Evolutionary conservation across 2,329 filamentous ascomycete genomes (phyloP).

Genomic region (Neospermospora avenae): DNA sequence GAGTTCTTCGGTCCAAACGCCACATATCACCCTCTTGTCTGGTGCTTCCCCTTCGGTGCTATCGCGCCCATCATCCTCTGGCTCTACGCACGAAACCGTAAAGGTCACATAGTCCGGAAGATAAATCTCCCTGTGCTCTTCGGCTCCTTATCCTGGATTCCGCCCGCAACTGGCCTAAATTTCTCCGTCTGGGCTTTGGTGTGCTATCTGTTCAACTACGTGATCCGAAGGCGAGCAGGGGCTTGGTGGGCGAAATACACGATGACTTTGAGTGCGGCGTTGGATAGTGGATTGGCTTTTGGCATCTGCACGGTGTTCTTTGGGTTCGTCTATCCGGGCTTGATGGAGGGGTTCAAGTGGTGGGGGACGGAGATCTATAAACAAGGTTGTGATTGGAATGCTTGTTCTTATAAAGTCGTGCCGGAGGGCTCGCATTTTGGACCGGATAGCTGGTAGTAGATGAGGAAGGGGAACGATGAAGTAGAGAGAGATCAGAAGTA

Average conservation of each 20-base stretch:
- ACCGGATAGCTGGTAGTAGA: constrained; percentile 51
- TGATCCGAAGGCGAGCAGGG: constrained; percentile 63
- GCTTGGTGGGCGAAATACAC: constrained; percentile 92
- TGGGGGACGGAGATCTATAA: constrained; percentile 89
- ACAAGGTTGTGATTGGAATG: constrained; percentile 80
- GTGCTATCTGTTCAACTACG: constrained; percentile 80
- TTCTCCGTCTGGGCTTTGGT: constrained; percentile 85
- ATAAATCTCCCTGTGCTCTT: constrained; percentile 82
- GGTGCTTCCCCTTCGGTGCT: constrained; percentile 77
- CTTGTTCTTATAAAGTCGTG: constrained; percentile 67
- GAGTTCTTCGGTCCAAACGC: constrained; percentile 78
- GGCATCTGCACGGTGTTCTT: constrained; percentile 84
- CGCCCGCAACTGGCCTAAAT: constrained; percentile 81
- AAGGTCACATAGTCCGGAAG: constrained; percentile 64
- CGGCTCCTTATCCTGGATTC: constrained; percentile 81
- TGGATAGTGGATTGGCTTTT: constrained; percentile 80
- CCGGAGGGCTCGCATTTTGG: constrained; percentile 64
- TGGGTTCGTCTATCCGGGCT: constrained; percentile 77
- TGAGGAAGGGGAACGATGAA: background rate
- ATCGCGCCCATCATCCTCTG: constrained; percentile 72
- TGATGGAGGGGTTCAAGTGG: constrained; percentile 72
- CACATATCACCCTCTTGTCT: constrained; percentile 73
- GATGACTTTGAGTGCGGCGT: constrained; percentile 79
- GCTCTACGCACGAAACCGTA: constrained; percentile 60
- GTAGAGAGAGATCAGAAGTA: too few species aligned